Evolutionary conservation across 352 stramenopile species (phyloP).

Genomic region (Phytophthora vignae): DNA sequence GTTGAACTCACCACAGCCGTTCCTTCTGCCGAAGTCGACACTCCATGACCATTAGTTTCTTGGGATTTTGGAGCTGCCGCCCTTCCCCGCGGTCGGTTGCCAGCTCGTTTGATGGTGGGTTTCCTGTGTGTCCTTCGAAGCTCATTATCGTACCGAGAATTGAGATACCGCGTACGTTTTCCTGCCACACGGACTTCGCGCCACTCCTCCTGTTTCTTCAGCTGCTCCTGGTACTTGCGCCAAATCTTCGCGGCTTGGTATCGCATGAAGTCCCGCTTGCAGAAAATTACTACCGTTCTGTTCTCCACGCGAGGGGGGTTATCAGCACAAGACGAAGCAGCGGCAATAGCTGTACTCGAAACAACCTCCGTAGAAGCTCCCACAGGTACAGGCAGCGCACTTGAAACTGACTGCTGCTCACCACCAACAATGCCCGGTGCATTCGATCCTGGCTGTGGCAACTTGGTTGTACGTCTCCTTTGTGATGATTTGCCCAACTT

Average conservation of each 20-base stretch:
- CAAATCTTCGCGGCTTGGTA: constrained; percentile 76
- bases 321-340: neutral
- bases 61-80: neutral
- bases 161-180: constrained; percentile 65
- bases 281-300: constrained; percentile 84
- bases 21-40: constrained; percentile 1
- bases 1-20: neutral
- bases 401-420: constrained; percentile 4
- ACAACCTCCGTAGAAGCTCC: neutral
- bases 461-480: constrained; percentile 27
- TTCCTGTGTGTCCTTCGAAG: constrained; percentile 31
- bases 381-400: neutral
- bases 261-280: constrained; percentile 82
- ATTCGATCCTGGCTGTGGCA: constrained; percentile 8
- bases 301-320: constrained; percentile 27
- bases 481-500: constrained; percentile 11
- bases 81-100: constrained; percentile 19
- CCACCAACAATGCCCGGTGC: neutral
- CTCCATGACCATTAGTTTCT: neutral
- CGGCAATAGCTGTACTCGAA: neutral
- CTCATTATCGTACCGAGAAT: constrained; percentile 46
- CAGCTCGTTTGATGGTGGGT: constrained; percentile 22
- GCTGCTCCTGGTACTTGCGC: constrained; percentile 79
- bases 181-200: constrained; percentile 52
- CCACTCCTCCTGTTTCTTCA: constrained; percentile 55